phyloP scores from a whole-genome alignment of 2,329 filamentous ascomycete species.

The Penicillium expansum region DNA sequence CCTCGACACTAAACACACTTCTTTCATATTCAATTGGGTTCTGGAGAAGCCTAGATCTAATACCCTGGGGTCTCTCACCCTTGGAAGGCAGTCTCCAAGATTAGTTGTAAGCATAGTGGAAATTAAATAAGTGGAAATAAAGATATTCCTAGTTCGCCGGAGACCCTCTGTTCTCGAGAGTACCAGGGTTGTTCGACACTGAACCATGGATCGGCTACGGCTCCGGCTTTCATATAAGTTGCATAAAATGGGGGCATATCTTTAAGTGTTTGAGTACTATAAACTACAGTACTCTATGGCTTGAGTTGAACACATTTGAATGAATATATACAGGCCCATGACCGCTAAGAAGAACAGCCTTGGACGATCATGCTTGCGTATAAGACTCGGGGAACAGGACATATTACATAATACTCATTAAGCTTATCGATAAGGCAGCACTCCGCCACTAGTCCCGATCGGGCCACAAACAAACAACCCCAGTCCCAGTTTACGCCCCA shows the following conservation, averaged over 20 bases:
- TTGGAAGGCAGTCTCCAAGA: not conserved
- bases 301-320: not conserved
- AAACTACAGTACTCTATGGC: rapidly evolving
- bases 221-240: not conserved
- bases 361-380: not conserved
- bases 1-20: too few species aligned
- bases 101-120: too few species aligned
- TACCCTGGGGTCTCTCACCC: too few species aligned
- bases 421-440: conserved; percentile 43
- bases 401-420: conserved; percentile 27
- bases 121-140: not conserved
- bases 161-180: not conserved
- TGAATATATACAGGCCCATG: not conserved
- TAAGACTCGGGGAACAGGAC: not conserved
- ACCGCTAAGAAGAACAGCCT: not conserved
- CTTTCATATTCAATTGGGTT: too few species aligned
- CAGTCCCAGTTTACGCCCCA: conserved; percentile 11
- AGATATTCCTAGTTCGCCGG: not conserved
- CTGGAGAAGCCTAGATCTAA: too few species aligned
- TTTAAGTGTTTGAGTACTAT: not conserved
- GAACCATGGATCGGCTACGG: conserved; percentile 9
- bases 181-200: not conserved
- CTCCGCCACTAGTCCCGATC: conserved; percentile 35
- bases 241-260: too few species aligned
- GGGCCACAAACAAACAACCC: conserved; percentile 40